phyloP scores from a whole-genome alignment of 192 early-diverging fungal genomes.

The Umbelopsis sp. region DNA sequence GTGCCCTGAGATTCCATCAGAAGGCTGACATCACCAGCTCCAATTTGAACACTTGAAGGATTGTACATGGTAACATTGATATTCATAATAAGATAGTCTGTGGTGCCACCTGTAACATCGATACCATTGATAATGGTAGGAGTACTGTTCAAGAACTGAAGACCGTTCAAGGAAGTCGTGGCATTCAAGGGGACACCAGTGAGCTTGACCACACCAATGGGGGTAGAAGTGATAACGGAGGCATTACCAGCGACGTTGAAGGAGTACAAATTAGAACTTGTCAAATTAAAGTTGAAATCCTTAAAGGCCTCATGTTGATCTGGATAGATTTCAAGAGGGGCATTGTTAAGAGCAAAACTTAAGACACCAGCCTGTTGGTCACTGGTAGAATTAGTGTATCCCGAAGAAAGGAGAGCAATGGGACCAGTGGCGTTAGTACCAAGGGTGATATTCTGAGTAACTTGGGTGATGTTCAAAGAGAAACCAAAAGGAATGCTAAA shows the following conservation, averaged over 20 bases:
- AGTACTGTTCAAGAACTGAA: slow-evolving; percentile 54
- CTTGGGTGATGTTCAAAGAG: slow-evolving; percentile 52
- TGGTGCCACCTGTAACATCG: slow-evolving; percentile 55
- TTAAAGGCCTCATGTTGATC: slow-evolving; percentile 50
- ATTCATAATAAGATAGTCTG: slow-evolving; percentile 32
- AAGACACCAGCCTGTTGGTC: slow-evolving; percentile 41
- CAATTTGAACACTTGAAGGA: slow-evolving; percentile 44
- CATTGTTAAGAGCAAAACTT: slow-evolving; percentile 44
- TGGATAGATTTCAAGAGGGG: slow-evolving; percentile 43
- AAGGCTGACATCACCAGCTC: slow-evolving; percentile 52
- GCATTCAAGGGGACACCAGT: slow-evolving; percentile 55
- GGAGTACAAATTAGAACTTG: slow-evolving; percentile 31
- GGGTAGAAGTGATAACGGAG: slow-evolving; percentile 47
- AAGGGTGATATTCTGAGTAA: slow-evolving; percentile 53
- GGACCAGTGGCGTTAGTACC: slow-evolving; percentile 26
- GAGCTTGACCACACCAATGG: slow-evolving; percentile 54
- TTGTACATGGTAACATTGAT: slow-evolving; percentile 47
- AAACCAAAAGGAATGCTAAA: slow-evolving; percentile 65
- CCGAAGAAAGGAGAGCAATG: slow-evolving; percentile 36
- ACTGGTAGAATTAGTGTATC: slow-evolving; percentile 40
- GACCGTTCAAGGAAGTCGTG: slow-evolving; percentile 47
- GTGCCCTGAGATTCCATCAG: slow-evolving; percentile 40
- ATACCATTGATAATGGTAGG: slow-evolving; percentile 52
- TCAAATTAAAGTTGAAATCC: slow-evolving; percentile 48
- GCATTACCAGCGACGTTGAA: slow-evolving; percentile 51